Evolutionary conservation across 768 basidiomycete genomes (phyloP), one percentile per base, ranked within the genome.

Genomic region (Nidularia pulvinata): DNA sequence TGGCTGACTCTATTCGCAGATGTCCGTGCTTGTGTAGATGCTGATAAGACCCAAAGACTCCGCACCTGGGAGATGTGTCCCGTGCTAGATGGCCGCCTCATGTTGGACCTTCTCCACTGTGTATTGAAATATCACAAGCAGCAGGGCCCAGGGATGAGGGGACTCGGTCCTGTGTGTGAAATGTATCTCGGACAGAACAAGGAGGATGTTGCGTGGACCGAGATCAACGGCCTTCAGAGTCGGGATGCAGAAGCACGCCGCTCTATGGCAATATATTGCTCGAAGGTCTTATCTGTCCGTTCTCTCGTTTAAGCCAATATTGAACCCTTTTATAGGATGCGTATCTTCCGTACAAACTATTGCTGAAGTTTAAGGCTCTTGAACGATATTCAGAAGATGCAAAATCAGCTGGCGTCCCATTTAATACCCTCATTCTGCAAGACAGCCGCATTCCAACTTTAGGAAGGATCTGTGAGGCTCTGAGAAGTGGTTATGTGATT

Each of bases 131-230:
- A 95, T 65, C 86, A 95, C 74, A 55, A 53, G 1, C 52, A 46
- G 10, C 33, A 50, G 32, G 96, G 95, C 61, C 72, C 94, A 2
- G 86, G 95, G 9, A 91, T 88, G 57, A 96, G 95, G 67, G 93
- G 93, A 14, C 85, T 98, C 61, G 94, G 95, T 67, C 86, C 91
- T 6, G 93, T 97, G 50, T 95, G 95, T 61, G 86, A 89, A 7
- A 89, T 92, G 59, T 97, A 96, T 67, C 76, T 98, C 3, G 91
- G 92, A 30, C 92, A 98, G 69, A 92, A 93, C 66, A 98, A 98
- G 68, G 96, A 97, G 65, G 95, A 96, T 56, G 93, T 98, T 22
- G 90, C 94, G 59, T 86, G 95, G 66, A 93, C 90, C 2, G 89
- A 95, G 59, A 97, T 98, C 59, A 95, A 94, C 0, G 89, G 91